Evolutionary conservation across 805 yeast species (phyloP).

Genomic region (Candida sphagnicola): DNA sequence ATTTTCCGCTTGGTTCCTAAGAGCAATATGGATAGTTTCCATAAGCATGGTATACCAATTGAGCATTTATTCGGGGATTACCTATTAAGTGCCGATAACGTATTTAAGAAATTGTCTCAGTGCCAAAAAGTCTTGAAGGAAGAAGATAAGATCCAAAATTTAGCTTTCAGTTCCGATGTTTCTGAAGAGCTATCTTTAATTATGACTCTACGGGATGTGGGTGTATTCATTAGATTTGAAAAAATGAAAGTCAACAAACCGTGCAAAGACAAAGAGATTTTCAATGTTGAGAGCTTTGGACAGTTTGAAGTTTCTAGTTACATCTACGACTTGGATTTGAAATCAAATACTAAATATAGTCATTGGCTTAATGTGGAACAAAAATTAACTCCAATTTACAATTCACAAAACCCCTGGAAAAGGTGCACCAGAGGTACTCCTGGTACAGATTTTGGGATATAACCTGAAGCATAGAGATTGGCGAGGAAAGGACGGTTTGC

Average conservation of each 20-base stretch:
- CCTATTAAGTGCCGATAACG: constrained; percentile 24
- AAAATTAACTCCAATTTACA: constrained; percentile 28
- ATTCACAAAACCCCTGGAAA: constrained; percentile 28
- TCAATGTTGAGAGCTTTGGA: constrained; percentile 19
- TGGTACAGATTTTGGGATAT: no score
- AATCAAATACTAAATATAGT: constrained; percentile 37
- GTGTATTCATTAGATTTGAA: constrained; percentile 43
- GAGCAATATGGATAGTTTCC: constrained; percentile 15
- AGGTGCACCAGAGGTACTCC: constrained; percentile 17
- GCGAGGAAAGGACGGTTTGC: no score
- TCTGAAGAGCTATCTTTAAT: constrained; percentile 36
- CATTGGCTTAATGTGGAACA: constrained; percentile 46
- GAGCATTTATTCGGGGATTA: constrained; percentile 28
- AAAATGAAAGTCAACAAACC: constrained; percentile 21
- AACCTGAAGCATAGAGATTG: no score
- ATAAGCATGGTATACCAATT: constrained; percentile 27
- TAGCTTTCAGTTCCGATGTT: constrained; percentile 33
- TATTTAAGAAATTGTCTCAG: constrained; percentile 29
- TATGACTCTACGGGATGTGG: constrained; percentile 58
- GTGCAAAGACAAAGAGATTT: constrained; percentile 25
- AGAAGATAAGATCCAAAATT: constrained; percentile 27
- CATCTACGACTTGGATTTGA: constrained; percentile 49
- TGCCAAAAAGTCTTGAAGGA: constrained; percentile 31
- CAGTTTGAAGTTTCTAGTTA: constrained; percentile 30
- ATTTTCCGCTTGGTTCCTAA: constrained; percentile 20